Evolutionary conservation across 805 yeast species (phyloP).

Genomic region (Yarrowia sp.): DNA sequence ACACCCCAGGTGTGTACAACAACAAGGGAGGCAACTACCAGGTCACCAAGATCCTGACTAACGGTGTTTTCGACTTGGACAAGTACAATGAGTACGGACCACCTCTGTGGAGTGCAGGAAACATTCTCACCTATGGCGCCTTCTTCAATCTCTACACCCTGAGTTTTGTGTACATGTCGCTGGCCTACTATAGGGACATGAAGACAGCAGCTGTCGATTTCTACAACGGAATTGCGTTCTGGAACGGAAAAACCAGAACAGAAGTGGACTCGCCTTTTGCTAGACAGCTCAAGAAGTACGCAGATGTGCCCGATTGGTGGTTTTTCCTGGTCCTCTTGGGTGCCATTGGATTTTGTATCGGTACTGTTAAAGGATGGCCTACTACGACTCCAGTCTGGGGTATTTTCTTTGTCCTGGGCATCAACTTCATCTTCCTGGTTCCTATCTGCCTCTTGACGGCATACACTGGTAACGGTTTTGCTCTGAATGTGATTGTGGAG

Average conservation of each 20-base stretch:
- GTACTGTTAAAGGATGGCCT: conserved; percentile 41
- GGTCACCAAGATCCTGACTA: conserved; percentile 46
- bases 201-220: conserved; percentile 30
- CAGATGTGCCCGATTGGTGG: conserved; percentile 78
- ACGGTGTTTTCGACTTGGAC: conserved; percentile 42
- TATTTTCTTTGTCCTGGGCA: conserved; percentile 52
- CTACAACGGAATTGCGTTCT: conserved; percentile 1
- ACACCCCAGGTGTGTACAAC: conserved; percentile 51
- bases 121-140: conserved; percentile 49
- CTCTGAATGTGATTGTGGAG: conserved; percentile 60
- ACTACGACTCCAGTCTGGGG: conserved; percentile 61
- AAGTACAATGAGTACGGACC: conserved; percentile 60
- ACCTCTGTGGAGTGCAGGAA: conserved; percentile 59
- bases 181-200: conserved; percentile 29
- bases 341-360: conserved; percentile 41
- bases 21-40: conserved; percentile 51
- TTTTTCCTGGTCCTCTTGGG: conserved; percentile 48
- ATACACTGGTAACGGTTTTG: conserved; percentile 54
- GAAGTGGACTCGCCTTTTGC: conserved; percentile 30
- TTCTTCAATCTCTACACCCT: conserved; percentile 57
- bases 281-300: conserved; percentile 50
- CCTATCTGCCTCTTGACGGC: conserved; percentile 59
- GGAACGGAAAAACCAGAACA: background rate
- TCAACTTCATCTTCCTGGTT: conserved; percentile 54
- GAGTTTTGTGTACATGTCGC: conserved; percentile 45